Percentiles rank a stretch among this genome's conserved stretches.
Evolutionary conservation across 345 rosid species (phyloP).

Genomic region (Toxicodendron radicans): DNA sequence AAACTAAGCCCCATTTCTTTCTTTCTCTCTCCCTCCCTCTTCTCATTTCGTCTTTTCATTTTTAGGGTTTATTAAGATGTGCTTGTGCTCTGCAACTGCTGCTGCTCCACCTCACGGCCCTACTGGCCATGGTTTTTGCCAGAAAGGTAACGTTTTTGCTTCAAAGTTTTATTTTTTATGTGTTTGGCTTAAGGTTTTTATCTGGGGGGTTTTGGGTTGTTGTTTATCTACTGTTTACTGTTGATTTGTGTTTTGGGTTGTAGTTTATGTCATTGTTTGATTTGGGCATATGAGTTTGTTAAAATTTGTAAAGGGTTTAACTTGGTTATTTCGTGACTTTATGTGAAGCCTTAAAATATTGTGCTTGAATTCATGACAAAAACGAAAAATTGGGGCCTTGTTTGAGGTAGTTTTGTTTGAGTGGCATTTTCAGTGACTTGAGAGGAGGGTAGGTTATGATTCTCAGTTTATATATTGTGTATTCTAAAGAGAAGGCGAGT

Average conservation of each 20-base stretch:
- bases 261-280: neutral
- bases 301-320: neutral
- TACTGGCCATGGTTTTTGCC: constrained; percentile 21
- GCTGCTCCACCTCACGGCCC: constrained; percentile 7
- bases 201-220: neutral
- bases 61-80: constrained; percentile 28
- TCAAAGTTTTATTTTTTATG: neutral
- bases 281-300: neutral
- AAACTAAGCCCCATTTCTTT: neutral
- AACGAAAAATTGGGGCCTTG: neutral
- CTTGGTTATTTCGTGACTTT: neutral
- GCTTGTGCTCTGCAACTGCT: neutral
- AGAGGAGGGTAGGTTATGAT: neutral
- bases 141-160: constrained; percentile 17
- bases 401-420: neutral
- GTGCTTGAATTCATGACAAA: neutral
- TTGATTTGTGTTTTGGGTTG: neutral
- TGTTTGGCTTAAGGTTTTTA: neutral
- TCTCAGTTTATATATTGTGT: neutral
- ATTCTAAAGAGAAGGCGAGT: neutral
- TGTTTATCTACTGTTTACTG: neutral
- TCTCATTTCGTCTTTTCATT: neutral
- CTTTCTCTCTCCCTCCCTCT: neutral
- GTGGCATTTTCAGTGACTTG: neutral
- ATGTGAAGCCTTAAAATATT: neutral